Conservation (phyloP, 108 stramenopile genomes). For the Bacterosira constricta region DNA sequence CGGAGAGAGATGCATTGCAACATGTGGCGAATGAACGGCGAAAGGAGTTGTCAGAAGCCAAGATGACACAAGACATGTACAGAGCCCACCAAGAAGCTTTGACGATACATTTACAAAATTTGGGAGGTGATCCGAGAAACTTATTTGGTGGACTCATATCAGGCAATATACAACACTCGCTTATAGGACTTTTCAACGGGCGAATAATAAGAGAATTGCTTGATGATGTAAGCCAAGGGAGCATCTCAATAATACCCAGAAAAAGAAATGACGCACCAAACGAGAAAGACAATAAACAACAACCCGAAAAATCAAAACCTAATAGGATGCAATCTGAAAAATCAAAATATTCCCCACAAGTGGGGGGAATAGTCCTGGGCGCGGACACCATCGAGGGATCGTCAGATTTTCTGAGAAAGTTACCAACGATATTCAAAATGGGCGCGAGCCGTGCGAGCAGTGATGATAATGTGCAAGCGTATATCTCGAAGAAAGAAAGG, state of each 20-base stretch:
- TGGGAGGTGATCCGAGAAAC: background rate
- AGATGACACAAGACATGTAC: conserved; percentile 29
- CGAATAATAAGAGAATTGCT: no score
- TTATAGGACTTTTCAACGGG: no score
- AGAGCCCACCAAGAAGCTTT: conserved; percentile 13
- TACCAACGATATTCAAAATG: conserved; percentile 19
- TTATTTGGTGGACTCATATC: background rate
- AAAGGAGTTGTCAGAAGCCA: conserved; percentile 11
- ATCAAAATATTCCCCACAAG: background rate
- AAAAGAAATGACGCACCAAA: no score
- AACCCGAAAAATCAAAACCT: no score
- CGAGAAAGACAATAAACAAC: no score
- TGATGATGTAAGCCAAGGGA: no score
- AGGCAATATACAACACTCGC: background rate
- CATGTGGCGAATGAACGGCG: background rate
- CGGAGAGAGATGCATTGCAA: conserved; percentile 6
- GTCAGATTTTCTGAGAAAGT: background rate
- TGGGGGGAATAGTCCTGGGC: background rate
- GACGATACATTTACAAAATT: conserved; percentile 3
- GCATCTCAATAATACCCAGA: no score
- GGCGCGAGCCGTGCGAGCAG: background rate
- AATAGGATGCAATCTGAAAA: background rate
- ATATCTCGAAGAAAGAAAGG: background rate
- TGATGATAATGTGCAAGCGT: background rate
- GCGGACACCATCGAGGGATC: background rate